These are phyloP conservation scores for Yamagishiella unicocca DNA, from an alignment of 139 green algal genomes.

Conservation along the genomic window DNA sequence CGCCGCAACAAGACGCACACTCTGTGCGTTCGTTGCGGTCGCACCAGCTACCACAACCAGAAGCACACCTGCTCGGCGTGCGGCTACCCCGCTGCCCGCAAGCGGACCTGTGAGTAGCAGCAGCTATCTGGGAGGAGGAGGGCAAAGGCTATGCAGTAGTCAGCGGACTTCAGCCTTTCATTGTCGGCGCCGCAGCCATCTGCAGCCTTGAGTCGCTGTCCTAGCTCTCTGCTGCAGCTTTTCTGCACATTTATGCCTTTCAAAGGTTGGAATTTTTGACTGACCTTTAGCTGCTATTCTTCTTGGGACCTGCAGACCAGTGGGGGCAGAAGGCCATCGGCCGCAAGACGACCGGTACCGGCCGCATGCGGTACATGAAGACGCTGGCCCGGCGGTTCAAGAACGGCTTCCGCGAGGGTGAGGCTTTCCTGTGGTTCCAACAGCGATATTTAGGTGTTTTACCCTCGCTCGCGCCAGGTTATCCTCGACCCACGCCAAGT, in stretches of 20 bases:
- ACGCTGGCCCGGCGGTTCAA: slow-evolving; percentile 92
- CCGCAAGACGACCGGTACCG: slow-evolving; percentile 98
- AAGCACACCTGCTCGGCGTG: slow-evolving; percentile 91
- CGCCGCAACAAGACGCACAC: slow-evolving; percentile 97
- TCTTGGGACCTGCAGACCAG: slow-evolving; percentile 83
- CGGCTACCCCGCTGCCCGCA: slow-evolving; percentile 94
- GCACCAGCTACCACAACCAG: slow-evolving; percentile 92
- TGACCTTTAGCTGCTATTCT: neutral
- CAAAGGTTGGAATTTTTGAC: no score
- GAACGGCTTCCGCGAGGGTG: slow-evolving; percentile 95
- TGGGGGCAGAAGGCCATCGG: slow-evolving; percentile 98
- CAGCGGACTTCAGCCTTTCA: neutral
- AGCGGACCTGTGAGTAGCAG: slow-evolving; percentile 91
- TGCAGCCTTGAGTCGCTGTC: neutral
- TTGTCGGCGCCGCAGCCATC: slow-evolving; percentile 39
- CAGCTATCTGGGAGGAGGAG: neutral
- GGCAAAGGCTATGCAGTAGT: neutral
- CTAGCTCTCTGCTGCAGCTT: no score
- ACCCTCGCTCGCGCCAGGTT: neutral
- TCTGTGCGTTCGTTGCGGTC: slow-evolving; percentile 90
- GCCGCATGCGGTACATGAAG: slow-evolving; percentile 96
- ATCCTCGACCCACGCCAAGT: neutral
- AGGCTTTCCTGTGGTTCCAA: slow-evolving; percentile 30
- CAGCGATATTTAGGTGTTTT: neutral
- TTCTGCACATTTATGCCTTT: no score